These are phyloP conservation scores for Saitozyma podzolica DNA, from an alignment of 768 basidiomycete species.

Conservation along the genomic window DNA sequence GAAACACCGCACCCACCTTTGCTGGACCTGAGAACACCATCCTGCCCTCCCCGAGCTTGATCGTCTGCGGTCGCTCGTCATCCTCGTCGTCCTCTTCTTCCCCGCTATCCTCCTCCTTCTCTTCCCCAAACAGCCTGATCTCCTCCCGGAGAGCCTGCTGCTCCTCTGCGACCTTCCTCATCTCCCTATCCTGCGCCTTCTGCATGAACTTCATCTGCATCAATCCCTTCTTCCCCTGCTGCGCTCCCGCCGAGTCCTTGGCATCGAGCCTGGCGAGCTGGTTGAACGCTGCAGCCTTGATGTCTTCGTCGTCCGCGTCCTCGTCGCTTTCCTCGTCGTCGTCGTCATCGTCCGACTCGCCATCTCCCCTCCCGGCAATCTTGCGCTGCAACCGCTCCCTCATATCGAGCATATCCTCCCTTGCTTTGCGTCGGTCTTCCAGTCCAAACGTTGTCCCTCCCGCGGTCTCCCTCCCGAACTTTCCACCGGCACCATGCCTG, in stretches of 20 bases:
- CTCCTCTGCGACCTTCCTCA: slow-evolving; percentile 61
- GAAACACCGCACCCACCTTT: slow-evolving; percentile 10
- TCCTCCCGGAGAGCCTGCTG: slow-evolving; percentile 74
- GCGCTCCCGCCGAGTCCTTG: slow-evolving; percentile 40
- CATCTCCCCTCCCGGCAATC: slow-evolving; percentile 60
- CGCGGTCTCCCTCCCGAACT: slow-evolving; percentile 55
- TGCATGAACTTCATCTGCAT: slow-evolving; percentile 99
- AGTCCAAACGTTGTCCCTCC: slow-evolving; percentile 57
- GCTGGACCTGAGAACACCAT: slow-evolving; percentile 51
- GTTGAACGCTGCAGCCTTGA: slow-evolving; percentile 72
- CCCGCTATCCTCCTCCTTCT: slow-evolving; percentile 31
- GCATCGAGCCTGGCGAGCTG: slow-evolving; percentile 64
- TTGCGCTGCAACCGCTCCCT: slow-evolving; percentile 75
- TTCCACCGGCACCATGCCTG: slow-evolving; percentile 74
- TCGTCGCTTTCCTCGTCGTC: slow-evolving; percentile 56
- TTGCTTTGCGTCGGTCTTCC: slow-evolving; percentile 65
- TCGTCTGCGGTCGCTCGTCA: slow-evolving; percentile 26
- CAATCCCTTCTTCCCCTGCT: slow-evolving; percentile 64
- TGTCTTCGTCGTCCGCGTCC: slow-evolving; percentile 57
- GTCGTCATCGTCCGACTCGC: slow-evolving; percentile 55
- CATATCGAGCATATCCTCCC: slow-evolving; percentile 79
- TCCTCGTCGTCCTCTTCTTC: slow-evolving; percentile 44
- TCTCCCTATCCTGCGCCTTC: slow-evolving; percentile 74
- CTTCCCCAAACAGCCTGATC: slow-evolving; percentile 58
- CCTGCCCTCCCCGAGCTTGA: slow-evolving; percentile 52